phyloP scores from a whole-genome alignment of 2,329 filamentous ascomycete species.

The Ophiocordyceps sinensis region DNA sequence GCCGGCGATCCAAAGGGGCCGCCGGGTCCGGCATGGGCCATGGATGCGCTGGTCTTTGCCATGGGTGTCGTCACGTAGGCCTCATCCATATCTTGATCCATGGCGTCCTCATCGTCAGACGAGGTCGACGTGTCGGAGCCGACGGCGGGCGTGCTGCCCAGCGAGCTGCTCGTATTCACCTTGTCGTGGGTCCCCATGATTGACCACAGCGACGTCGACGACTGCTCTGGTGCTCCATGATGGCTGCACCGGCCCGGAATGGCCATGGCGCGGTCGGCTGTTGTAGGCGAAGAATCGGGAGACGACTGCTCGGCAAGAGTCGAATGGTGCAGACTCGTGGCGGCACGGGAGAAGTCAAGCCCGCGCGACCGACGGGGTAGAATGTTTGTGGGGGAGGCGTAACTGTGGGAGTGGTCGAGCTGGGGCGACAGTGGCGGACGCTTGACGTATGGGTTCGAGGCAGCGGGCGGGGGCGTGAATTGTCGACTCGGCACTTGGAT shows the following conservation, averaged over 20 bases:
- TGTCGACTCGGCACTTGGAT: conserved; percentile 19
- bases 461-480: conserved; percentile 20
- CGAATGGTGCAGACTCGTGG: conserved; percentile 89
- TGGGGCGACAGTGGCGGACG: conserved; percentile 70
- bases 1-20: conserved; percentile 56
- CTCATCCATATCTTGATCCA: conserved; percentile 68
- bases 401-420: conserved; percentile 70
- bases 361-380: conserved; percentile 80
- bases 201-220: conserved; percentile 58
- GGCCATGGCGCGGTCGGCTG: conserved; percentile 51
- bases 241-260: conserved; percentile 41
- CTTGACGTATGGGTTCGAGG: conserved; percentile 27
- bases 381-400: conserved; percentile 76
- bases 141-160: conserved; percentile 57
- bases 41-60: conserved; percentile 41
- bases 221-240: conserved; percentile 42
- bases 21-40: conserved; percentile 32
- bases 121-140: conserved; percentile 66
- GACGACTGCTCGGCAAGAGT: conserved; percentile 79
- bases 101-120: conserved; percentile 53
- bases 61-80: conserved; percentile 74
- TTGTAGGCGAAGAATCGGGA: conserved; percentile 79
- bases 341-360: conserved; percentile 83
- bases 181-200: conserved; percentile 56
- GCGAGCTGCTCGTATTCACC: conserved; percentile 61